phyloP scores from a whole-genome alignment of 2,329 filamentous ascomycete species.

The Penicillium frequentans region DNA sequence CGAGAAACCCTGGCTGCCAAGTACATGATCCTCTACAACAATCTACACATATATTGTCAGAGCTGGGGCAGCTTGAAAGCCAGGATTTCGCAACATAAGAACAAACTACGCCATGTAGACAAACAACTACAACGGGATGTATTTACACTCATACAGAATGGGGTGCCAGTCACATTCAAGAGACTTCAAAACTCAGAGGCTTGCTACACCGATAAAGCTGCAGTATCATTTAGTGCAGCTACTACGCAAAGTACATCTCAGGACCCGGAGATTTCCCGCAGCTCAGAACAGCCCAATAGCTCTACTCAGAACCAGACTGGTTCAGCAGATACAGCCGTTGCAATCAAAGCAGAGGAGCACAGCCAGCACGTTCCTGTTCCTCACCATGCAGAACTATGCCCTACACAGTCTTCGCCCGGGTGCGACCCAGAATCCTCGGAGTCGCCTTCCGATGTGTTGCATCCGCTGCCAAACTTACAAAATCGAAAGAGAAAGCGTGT shows the following conservation, averaged over 20 bases:
- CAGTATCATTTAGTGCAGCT: background rate
- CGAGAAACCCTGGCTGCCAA: constrained; percentile 23
- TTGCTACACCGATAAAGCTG: background rate
- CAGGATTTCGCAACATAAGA: constrained; percentile 35
- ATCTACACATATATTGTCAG: constrained; percentile 27
- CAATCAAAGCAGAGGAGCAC: constrained; percentile 3
- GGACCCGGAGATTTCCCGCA: background rate
- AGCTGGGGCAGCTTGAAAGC: constrained; percentile 30
- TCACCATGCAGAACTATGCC: constrained; percentile 9
- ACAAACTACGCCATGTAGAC: constrained; percentile 32
- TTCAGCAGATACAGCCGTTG: background rate
- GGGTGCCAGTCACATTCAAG: constrained; percentile 28
- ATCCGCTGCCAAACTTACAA: constrained; percentile 3
- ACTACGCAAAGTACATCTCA: background rate
- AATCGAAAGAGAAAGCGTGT: constrained; percentile 25
- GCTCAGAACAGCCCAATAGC: background rate
- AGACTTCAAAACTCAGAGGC: constrained; percentile 13
- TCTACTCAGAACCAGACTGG: background rate
- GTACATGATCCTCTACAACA: constrained; percentile 35
- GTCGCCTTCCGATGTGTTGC: constrained; percentile 2
- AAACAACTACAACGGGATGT: constrained; percentile 28
- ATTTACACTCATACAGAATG: constrained; percentile 32
- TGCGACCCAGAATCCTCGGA: constrained; percentile 5
- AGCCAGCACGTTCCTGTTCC: background rate
- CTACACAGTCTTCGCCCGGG: constrained; percentile 14